Conservation (phyloP, 345 rosid species). For the Hirschfeldia incana region DNA sequence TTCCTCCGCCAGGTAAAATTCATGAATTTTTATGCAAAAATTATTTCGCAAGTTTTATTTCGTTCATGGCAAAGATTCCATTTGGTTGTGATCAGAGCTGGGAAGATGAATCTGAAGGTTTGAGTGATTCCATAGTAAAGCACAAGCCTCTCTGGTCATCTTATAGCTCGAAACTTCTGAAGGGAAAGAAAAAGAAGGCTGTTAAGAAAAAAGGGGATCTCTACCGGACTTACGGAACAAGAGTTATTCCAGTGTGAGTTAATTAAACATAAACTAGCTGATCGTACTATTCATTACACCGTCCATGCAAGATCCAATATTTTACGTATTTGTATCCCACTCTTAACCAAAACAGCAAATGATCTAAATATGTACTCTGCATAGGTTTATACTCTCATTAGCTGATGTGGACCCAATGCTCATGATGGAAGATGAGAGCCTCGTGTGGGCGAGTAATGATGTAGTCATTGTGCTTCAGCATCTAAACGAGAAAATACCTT, state of each 20-base stretch:
- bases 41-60: slow-evolving; percentile 1
- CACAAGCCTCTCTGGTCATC: slow-evolving; percentile 94
- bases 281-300: background rate
- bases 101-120: slow-evolving; percentile 73
- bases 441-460: slow-evolving; percentile 92
- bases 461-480: slow-evolving; percentile 96
- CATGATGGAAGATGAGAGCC: slow-evolving; percentile 97
- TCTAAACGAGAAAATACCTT: slow-evolving; percentile 81
- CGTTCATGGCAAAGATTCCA: slow-evolving; percentile 24
- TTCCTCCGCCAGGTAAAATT: slow-evolving; percentile 81
- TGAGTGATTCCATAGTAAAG: slow-evolving; percentile 77
- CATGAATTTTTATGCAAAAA: background rate
- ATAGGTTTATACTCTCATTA: slow-evolving; percentile 89
- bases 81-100: slow-evolving; percentile 58
- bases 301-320: slow-evolving; percentile 6
- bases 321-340: background rate
- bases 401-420: slow-evolving; percentile 90
- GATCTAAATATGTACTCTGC: background rate
- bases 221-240: slow-evolving; percentile 86
- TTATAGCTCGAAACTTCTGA: slow-evolving; percentile 51
- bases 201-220: slow-evolving; percentile 71
- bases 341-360: slow-evolving; percentile 15
- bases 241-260: slow-evolving; percentile 98
- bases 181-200: slow-evolving; percentile 54
- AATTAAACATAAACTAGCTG: slow-evolving; percentile 9